Conservation (phyloP, 2,329 filamentous ascomycete genomes). For the Dactylellina haptotyla region DNA sequence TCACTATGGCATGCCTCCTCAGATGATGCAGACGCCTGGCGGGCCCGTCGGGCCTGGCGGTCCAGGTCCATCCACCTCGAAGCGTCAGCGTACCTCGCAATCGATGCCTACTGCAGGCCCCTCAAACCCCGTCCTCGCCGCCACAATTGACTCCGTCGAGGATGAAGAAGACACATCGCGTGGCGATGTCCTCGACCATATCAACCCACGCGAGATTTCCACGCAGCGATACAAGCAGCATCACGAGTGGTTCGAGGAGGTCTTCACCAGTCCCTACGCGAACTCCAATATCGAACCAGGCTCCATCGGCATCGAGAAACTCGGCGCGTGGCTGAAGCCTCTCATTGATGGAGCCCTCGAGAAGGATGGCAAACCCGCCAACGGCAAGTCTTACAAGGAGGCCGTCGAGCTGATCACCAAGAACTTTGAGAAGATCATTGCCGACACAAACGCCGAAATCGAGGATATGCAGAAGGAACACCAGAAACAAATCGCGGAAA, state of each 20-base stretch:
- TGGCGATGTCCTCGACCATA: conserved; percentile 87
- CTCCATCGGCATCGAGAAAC: conserved; percentile 60
- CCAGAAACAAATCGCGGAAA: conserved; percentile 75
- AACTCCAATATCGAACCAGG: conserved; percentile 83
- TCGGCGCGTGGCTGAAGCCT: conserved; percentile 45
- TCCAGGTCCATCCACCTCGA: conserved; percentile 33
- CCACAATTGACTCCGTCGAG: conserved; percentile 67
- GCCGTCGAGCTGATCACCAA: conserved; percentile 63
- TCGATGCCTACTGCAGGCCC: conserved; percentile 33
- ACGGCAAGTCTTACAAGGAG: conserved; percentile 54
- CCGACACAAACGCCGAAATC: conserved; percentile 80
- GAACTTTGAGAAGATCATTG: conserved; percentile 76
- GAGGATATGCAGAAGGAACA: conserved; percentile 84
- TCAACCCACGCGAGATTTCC: conserved; percentile 90
- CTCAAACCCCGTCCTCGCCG: conserved; percentile 31
- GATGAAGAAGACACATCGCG: conserved; percentile 89
- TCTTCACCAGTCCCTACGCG: conserved; percentile 88
- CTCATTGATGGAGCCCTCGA: conserved; percentile 32
- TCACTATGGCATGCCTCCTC: conserved; percentile 45
- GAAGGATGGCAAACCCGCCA: conserved; percentile 35
- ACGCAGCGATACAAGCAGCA: conserved; percentile 89
- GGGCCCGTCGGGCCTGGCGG: too few species aligned
- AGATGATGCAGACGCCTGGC: conserved; percentile 37
- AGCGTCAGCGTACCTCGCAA: conserved; percentile 43
- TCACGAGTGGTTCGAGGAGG: conserved; percentile 99